Percentiles rank a stretch among this genome's conserved stretches.
These are phyloP conservation scores for Gillenia trifoliata DNA, from an alignment of 306 rosid species.

Conservation along the genomic window DNA sequence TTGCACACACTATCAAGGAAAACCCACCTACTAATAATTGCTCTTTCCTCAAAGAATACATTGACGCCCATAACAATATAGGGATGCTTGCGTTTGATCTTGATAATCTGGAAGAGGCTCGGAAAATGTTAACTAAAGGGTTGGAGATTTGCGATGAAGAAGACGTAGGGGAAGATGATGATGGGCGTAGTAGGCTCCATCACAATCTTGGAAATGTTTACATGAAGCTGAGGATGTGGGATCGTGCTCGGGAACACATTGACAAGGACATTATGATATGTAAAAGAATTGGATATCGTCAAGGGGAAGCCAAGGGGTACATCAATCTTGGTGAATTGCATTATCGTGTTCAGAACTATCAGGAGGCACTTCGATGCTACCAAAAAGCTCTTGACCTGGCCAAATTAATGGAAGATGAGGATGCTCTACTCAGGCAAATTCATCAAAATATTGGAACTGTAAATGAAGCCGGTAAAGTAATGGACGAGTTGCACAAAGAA, in stretches of 20 bases:
- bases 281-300: conserved; percentile 58
- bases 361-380: conserved; percentile 56
- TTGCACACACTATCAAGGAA: conserved; percentile 52
- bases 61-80: conserved; percentile 76
- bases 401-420: conserved; percentile 77
- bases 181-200: conserved; percentile 76
- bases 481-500: conserved; percentile 54
- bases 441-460: conserved; percentile 53
- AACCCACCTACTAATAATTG: conserved; percentile 41
- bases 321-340: conserved; percentile 76
- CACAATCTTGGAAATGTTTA: conserved; percentile 86
- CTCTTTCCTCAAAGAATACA: conserved; percentile 58
- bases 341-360: conserved; percentile 66
- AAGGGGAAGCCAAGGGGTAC: conserved; percentile 94
- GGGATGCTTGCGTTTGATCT: conserved; percentile 90
- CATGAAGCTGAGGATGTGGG: conserved; percentile 72
- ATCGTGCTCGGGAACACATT: conserved; percentile 53
- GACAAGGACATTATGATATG: conserved; percentile 68
- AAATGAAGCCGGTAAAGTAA: conserved; percentile 39
- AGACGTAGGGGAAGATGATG: conserved; percentile 57
- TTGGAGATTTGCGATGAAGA: conserved; percentile 69
- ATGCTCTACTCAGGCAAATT: conserved; percentile 57
- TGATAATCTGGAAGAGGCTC: conserved; percentile 69
- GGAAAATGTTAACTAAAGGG: conserved; percentile 43
- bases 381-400: conserved; percentile 57